Conservation (phyloP, 106 monocot species). For the Cymbidium sinense region DNA sequence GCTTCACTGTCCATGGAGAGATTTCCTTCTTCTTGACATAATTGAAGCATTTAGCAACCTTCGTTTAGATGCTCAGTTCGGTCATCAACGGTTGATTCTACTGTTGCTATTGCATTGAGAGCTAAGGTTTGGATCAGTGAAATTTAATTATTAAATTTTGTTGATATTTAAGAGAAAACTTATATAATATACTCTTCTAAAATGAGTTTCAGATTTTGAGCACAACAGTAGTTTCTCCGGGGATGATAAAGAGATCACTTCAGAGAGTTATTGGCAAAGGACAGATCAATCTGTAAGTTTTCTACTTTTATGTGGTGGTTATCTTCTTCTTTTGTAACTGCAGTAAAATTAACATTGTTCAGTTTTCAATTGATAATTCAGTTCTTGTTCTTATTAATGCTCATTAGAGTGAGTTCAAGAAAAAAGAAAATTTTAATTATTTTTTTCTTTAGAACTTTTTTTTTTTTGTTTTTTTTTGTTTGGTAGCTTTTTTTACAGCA, state of each 20-base stretch:
- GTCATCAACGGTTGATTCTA: slow-evolving; percentile 40
- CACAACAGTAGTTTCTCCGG: slow-evolving; percentile 20
- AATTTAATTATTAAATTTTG: not conserved
- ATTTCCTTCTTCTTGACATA: slow-evolving; percentile 59
- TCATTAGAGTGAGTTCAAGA: too few relatives aligned
- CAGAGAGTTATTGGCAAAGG: slow-evolving; percentile 21
- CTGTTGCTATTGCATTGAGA: slow-evolving; percentile 41
- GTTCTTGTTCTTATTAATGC: too few relatives aligned
- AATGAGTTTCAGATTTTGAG: slow-evolving; percentile 23
- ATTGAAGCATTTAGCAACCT: slow-evolving; percentile 54
- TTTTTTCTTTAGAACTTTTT: too few relatives aligned
- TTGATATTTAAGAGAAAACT: not conserved
- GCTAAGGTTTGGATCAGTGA: slow-evolving; percentile 48
- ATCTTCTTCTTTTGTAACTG: too few relatives aligned
- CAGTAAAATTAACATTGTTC: too few relatives aligned
- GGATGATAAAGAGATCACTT: slow-evolving; percentile 39
- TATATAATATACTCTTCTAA: not conserved
- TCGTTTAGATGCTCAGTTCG: slow-evolving; percentile 57
- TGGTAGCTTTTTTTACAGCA: too few relatives aligned
- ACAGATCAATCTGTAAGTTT: not conserved
- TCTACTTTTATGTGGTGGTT: not conserved
- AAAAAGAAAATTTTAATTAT: too few relatives aligned
- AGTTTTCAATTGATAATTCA: too few relatives aligned
- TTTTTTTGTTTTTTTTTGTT: too few relatives aligned
- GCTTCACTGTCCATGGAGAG: slow-evolving; percentile 72